Evolutionary conservation across 805 yeast species (phyloP).

Genomic region (Pichia membranifaciens): DNA sequence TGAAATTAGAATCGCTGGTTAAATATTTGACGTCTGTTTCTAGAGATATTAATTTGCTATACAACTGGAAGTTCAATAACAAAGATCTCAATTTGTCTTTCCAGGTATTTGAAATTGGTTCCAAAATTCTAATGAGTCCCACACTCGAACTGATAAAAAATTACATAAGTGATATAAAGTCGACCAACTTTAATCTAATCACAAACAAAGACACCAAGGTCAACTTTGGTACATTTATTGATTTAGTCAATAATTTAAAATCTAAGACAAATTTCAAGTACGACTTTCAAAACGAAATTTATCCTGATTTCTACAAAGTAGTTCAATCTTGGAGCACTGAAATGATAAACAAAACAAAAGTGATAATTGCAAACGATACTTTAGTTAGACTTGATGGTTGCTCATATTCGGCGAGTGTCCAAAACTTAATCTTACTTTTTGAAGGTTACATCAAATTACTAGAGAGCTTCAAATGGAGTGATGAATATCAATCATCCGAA

Average conservation of each 20-base stretch:
- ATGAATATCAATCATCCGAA: conserved; percentile 56
- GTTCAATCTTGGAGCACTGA: conserved; percentile 25
- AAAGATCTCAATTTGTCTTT: conserved; percentile 19
- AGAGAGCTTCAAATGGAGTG: conserved; percentile 57
- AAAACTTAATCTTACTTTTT: conserved; percentile 25
- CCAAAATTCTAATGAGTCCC: conserved; percentile 18
- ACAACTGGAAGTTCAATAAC: conserved; percentile 24
- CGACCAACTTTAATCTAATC: conserved; percentile 5
- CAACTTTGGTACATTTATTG: conserved; percentile 15
- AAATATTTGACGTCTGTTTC: conserved; percentile 17
- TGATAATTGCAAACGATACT: conserved; percentile 52
- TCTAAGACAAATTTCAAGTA: conserved; percentile 18
- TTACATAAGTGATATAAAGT: conserved; percentile 13
- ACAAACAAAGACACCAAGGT: conserved; percentile 8
- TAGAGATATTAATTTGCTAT: conserved; percentile 21
- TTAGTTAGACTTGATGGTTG: conserved; percentile 38
- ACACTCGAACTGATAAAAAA: conserved; percentile 17
- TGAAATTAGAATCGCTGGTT: conserved; percentile 16
- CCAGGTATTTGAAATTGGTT: conserved; percentile 18
- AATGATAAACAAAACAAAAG: conserved; percentile 30
- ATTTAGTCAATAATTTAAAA: conserved; percentile 16
- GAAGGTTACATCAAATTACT: conserved; percentile 43
- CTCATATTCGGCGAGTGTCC: conserved; percentile 26
- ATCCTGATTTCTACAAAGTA: conserved; percentile 18
- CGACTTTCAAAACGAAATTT: conserved; percentile 24